Percentiles rank a stretch among this genome's conserved stretches.
These are phyloP conservation scores for Scytalidium lignicola DNA, from an alignment of 2,329 filamentous ascomycete genomes.

Conservation along the genomic window DNA sequence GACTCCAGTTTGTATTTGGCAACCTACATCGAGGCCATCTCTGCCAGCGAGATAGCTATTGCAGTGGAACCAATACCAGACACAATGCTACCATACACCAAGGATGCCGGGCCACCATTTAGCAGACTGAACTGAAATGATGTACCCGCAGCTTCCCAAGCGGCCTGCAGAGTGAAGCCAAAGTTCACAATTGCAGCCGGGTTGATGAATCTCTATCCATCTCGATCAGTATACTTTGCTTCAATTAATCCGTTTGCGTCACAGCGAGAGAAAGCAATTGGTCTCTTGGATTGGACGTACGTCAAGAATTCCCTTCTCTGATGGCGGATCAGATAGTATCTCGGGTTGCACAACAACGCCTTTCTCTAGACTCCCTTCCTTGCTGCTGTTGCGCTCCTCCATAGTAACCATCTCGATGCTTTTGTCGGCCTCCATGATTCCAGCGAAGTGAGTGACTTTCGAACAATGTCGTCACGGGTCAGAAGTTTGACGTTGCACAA, in stretches of 20 bases:
- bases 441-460: too few species aligned
- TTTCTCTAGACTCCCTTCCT: too few species aligned
- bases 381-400: too few species aligned
- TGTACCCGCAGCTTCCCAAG: slow-evolving; percentile 13
- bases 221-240: too few species aligned
- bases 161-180: slow-evolving; percentile 14
- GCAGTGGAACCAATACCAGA: slow-evolving; percentile 11
- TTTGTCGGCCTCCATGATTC: too few species aligned
- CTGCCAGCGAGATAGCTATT: slow-evolving; percentile 12
- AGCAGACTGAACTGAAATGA: slow-evolving; percentile 8
- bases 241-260: too few species aligned
- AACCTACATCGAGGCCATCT: slow-evolving; percentile 10
- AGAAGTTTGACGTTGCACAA: too few species aligned
- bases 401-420: too few species aligned
- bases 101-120: slow-evolving; percentile 14
- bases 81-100: slow-evolving; percentile 16
- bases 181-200: slow-evolving; percentile 11
- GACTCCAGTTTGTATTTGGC: too few species aligned
- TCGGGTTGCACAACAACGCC: too few species aligned
- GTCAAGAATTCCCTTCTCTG: neutral
- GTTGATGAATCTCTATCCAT: slow-evolving; percentile 6
- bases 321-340: neutral
- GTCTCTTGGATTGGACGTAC: too few species aligned
- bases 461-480: too few species aligned
- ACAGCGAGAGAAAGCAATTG: neutral